These are phyloP conservation scores for Cladophialophora yegresii DNA, from an alignment of 2,329 filamentous ascomycete species.

Conservation along the genomic window DNA sequence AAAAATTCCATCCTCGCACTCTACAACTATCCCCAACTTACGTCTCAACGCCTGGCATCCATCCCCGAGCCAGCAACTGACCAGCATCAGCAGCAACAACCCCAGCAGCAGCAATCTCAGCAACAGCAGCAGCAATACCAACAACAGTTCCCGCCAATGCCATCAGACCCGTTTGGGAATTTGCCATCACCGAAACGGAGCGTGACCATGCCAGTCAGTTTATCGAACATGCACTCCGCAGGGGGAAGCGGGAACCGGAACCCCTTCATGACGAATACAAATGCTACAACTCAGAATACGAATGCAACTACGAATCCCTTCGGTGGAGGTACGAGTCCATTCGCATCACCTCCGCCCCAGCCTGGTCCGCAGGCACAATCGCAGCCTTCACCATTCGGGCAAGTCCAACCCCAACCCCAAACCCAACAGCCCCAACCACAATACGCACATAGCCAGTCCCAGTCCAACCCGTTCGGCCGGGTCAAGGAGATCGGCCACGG, in stretches of 20 bases:
- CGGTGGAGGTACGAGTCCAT: neutral
- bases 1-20: constrained; percentile 52
- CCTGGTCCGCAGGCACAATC: neutral
- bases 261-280: constrained; percentile 39
- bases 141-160: constrained; percentile 34
- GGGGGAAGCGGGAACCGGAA: constrained; percentile 40
- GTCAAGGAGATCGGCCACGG: constrained; percentile 1
- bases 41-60: constrained; percentile 37
- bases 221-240: constrained; percentile 34
- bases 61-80: constrained; percentile 39
- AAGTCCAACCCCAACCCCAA: neutral
- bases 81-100: constrained; percentile 29
- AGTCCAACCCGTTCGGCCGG: neutral
- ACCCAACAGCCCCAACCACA: neutral
- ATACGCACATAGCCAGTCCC: neutral
- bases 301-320: constrained; percentile 6
- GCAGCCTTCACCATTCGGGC: constrained; percentile 5
- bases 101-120: constrained; percentile 21
- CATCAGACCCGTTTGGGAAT: constrained; percentile 15
- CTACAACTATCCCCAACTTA: constrained; percentile 47
- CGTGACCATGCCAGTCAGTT: constrained; percentile 40
- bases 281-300: constrained; percentile 8
- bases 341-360: constrained; percentile 7
- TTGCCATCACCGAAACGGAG: constrained; percentile 40
- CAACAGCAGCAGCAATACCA: neutral